Evolutionary conservation across 192 early-diverging fungal genomes (phyloP).

Genomic region (Coemansia sp.): DNA sequence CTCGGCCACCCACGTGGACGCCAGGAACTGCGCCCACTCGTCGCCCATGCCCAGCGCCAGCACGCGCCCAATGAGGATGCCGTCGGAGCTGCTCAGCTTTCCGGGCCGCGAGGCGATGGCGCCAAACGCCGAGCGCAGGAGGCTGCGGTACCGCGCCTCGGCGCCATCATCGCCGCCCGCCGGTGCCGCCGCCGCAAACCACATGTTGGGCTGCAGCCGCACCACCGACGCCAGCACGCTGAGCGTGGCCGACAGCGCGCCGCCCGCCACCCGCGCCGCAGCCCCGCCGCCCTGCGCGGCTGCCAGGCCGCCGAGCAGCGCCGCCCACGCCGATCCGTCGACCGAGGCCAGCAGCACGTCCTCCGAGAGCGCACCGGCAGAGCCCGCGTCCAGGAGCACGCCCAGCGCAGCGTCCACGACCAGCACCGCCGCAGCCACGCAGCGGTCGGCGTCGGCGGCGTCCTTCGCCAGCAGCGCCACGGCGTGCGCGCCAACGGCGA

Average conservation of each 20-base stretch:
- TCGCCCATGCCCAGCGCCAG: conserved; percentile 21
- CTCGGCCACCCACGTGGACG: conserved; percentile 24
- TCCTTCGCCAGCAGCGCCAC: conserved; percentile 19
- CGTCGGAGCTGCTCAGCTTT: conserved; percentile 16
- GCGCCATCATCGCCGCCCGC: neutral
- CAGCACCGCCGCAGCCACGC: conserved; percentile 7
- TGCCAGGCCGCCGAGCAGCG: conserved; percentile 17
- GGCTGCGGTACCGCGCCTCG: conserved; percentile 10
- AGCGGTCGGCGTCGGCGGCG: neutral
- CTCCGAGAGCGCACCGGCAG: neutral
- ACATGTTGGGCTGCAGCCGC: conserved; percentile 17
- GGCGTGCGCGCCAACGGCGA: conserved; percentile 32
- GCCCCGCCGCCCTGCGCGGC: neutral
- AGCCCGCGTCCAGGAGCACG: neutral
- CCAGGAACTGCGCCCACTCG: conserved; percentile 55
- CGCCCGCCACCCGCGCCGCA: conserved; percentile 10
- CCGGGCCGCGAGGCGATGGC: conserved; percentile 13
- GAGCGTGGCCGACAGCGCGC: conserved; percentile 20
- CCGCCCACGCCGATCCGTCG: conserved; percentile 12
- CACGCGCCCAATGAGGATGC: conserved; percentile 34
- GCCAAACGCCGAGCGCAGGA: conserved; percentile 22
- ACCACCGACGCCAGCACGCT: conserved; percentile 5
- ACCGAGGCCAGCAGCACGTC: conserved; percentile 4
- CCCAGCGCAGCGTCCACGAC: conserved; percentile 18
- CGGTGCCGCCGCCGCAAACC: conserved; percentile 15